Conservation (phyloP, 192 early-diverging fungal genomes). For the Podila clonocystis region DNA sequence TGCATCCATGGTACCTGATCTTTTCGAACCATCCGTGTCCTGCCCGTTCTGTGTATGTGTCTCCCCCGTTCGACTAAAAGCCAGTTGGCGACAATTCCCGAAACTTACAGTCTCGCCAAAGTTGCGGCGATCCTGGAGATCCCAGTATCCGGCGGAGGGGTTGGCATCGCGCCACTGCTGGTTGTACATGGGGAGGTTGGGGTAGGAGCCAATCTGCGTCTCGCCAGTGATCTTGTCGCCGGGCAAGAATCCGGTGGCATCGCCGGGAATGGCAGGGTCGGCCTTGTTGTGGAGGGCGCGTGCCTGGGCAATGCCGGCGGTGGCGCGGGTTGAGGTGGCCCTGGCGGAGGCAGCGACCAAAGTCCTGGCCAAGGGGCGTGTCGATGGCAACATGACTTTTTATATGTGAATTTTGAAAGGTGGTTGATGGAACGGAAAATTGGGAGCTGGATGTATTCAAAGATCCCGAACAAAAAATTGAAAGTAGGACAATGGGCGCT, state of each 20-base stretch:
- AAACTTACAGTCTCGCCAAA: conserved; percentile 73
- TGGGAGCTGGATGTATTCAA: neutral
- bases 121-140: conserved; percentile 80
- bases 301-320: neutral
- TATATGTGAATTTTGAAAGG: neutral
- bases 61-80: too few species aligned
- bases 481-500: too few species aligned
- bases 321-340: neutral
- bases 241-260: conserved; percentile 39
- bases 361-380: conserved; percentile 5
- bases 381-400: conserved; percentile 8
- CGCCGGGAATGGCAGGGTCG: conserved; percentile 48
- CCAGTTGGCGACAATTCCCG: too few species aligned
- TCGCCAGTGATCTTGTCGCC: conserved; percentile 61
- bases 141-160: conserved; percentile 66
- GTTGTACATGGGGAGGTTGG: conserved; percentile 73
- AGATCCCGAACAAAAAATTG: neutral
- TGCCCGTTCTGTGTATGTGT: too few species aligned
- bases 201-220: conserved; percentile 81
- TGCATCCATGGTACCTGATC: too few species aligned
- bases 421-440: neutral
- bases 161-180: conserved; percentile 67
- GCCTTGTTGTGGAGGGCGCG: conserved; percentile 12
- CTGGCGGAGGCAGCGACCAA: neutral
- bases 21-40: too few species aligned